Evolutionary conservation across 164 flowering plant species (phyloP).

Genomic region (Kalanchoe fedtschenkoi): DNA sequence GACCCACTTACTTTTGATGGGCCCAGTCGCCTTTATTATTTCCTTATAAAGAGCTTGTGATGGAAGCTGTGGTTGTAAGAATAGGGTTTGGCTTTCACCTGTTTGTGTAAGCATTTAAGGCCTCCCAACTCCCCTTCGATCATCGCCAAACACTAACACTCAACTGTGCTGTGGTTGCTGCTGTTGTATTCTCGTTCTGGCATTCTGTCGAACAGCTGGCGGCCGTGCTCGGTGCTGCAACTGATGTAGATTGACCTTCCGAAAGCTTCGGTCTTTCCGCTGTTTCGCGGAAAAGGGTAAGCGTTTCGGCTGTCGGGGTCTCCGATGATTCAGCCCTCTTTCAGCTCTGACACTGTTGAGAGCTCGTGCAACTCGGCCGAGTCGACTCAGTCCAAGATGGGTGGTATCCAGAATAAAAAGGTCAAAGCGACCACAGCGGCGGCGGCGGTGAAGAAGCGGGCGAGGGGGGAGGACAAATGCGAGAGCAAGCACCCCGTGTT

Average conservation of each 20-base stretch:
- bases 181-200: not conserved
- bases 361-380: not conserved
- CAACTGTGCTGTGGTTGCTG: not conserved
- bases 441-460: not conserved
- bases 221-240: not conserved
- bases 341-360: not conserved
- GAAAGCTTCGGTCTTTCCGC: not conserved
- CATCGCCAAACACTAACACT: not conserved
- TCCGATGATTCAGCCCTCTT: not conserved
- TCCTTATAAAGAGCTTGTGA: not conserved
- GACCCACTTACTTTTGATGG: not conserved
- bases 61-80: not conserved
- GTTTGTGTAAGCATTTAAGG: constrained; percentile 2
- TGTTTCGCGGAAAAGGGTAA: not conserved
- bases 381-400: constrained; percentile 3
- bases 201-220: not conserved
- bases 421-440: too few relatives aligned
- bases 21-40: not conserved
- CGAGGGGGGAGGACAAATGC: not conserved
- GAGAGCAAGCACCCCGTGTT: not conserved
- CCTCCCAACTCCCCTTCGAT: not conserved
- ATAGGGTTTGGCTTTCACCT: constrained; percentile 1
- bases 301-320: not conserved
- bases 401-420: too few relatives aligned
- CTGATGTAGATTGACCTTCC: not conserved